Conservation (phyloP, 768 basidiomycete species). For the Kwoniella sp. region DNA sequence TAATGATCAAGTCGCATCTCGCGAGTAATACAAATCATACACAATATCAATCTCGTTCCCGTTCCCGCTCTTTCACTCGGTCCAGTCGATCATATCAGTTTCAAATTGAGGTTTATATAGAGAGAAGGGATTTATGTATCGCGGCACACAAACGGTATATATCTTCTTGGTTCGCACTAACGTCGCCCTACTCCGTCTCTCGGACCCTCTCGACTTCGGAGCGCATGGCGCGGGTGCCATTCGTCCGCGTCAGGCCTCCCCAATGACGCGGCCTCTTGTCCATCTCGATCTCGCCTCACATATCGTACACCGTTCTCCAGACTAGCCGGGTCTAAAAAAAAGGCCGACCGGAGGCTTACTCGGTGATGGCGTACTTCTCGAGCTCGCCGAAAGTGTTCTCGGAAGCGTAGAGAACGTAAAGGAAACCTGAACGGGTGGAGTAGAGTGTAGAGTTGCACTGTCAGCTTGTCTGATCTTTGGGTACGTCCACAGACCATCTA, state of each 20-base stretch:
- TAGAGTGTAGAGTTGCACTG: background rate
- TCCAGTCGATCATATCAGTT: background rate
- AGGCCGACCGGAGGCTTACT: background rate
- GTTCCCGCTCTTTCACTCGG: background rate
- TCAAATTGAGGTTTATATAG: constrained; percentile 3
- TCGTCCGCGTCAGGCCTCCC: too few species aligned
- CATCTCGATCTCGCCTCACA: background rate
- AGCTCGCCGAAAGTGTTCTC: constrained; percentile 87
- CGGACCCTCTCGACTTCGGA: too few species aligned
- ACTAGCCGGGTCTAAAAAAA: too few species aligned
- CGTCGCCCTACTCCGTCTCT: background rate
- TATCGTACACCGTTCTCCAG: background rate
- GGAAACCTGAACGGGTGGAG: constrained; percentile 63
- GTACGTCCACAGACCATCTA: background rate
- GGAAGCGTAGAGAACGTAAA: constrained; percentile 97
- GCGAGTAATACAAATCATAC: constrained; percentile 22
- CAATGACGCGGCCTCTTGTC: too few species aligned
- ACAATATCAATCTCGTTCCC: constrained; percentile 1
- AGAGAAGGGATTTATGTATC: background rate
- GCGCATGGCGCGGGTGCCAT: too few species aligned
- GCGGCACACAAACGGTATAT: background rate
- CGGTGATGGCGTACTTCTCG: constrained; percentile 24
- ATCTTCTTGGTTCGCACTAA: background rate
- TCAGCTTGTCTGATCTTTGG: background rate
- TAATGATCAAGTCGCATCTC: constrained; percentile 1